These are phyloP conservation scores for Drosera capensis DNA, from an alignment of 148 eudicot species.

Conservation along the genomic window DNA sequence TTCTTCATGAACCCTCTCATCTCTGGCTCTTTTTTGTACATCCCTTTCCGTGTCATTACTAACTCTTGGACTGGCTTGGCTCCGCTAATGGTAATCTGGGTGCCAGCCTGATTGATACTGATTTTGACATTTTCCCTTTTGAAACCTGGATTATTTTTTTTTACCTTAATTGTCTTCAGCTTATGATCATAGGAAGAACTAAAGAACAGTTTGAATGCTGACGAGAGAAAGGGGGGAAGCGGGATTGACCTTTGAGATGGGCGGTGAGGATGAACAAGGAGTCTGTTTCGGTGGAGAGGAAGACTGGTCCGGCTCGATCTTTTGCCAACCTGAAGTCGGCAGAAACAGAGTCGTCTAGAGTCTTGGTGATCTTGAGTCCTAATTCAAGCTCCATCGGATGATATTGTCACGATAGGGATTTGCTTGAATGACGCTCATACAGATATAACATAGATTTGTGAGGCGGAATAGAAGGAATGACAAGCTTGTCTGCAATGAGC, in stretches of 20 bases:
- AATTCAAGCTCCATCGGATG: constrained; percentile 42
- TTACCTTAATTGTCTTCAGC: no score
- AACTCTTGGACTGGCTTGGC: constrained; percentile 45
- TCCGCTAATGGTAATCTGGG: constrained; percentile 33
- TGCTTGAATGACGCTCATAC: background rate
- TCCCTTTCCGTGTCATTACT: constrained; percentile 25
- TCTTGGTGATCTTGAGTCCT: constrained; percentile 40
- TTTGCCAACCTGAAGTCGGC: constrained; percentile 33
- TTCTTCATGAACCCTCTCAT: constrained; percentile 29
- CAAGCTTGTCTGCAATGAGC: background rate
- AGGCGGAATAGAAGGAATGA: background rate
- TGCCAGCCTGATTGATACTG: constrained; percentile 56
- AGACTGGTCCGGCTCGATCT: constrained; percentile 31
- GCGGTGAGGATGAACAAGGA: constrained; percentile 51
- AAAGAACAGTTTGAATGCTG: no score
- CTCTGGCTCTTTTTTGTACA: constrained; percentile 31
- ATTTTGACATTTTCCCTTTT: constrained; percentile 30
- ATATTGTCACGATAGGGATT: background rate
- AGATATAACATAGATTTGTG: background rate
- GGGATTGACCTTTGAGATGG: constrained; percentile 47
- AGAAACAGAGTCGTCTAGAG: constrained; percentile 21
- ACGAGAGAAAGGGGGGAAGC: background rate
- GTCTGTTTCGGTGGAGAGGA: constrained; percentile 39
- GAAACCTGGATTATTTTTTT: constrained; percentile 51
- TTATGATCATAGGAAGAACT: no score